These are phyloP conservation scores for Suhomyces sp. DNA, from an alignment of 805 yeast species.

Conservation along the genomic window DNA sequence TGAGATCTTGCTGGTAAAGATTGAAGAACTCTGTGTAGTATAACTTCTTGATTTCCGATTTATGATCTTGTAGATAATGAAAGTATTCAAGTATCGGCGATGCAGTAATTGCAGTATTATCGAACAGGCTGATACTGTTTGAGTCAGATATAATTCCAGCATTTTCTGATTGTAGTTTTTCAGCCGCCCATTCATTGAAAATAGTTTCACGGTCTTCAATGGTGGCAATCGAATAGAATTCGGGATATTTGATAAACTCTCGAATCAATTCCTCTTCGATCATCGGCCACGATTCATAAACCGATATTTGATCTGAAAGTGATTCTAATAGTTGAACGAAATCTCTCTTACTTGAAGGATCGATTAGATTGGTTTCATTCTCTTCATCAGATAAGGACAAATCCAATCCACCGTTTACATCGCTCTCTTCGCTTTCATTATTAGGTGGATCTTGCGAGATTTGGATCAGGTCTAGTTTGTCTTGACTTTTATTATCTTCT, in stretches of 20 bases:
- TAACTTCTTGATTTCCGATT: slow-evolving; percentile 25
- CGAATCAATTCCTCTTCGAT: slow-evolving; percentile 36
- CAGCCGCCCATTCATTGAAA: slow-evolving; percentile 26
- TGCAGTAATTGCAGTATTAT: background rate
- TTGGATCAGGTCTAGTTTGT: slow-evolving; percentile 2
- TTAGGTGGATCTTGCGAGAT: background rate
- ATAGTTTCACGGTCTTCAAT: slow-evolving; percentile 19
- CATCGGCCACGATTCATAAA: slow-evolving; percentile 38
- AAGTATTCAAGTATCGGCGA: slow-evolving; percentile 22
- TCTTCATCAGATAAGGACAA: slow-evolving; percentile 8
- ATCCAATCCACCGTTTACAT: slow-evolving; percentile 10
- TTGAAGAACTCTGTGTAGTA: slow-evolving; percentile 29
- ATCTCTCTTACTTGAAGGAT: too few relatives aligned
- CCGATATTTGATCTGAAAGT: slow-evolving; percentile 23
- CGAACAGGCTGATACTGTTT: too few relatives aligned
- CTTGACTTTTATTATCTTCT: slow-evolving; percentile 6
- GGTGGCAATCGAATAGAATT: slow-evolving; percentile 24
- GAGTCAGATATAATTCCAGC: too few relatives aligned
- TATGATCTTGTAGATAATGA: slow-evolving; percentile 27
- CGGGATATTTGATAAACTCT: slow-evolving; percentile 28
- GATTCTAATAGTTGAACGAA: slow-evolving; percentile 28
- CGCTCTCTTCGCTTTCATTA: slow-evolving; percentile 3
- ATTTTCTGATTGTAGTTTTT: background rate
- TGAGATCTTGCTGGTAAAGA: slow-evolving; percentile 14
- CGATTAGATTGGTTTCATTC: slow-evolving; percentile 2